These are phyloP conservation scores for Chenopodium quinoa DNA, from an alignment of 148 eudicot genomes.

Conservation along the genomic window DNA sequence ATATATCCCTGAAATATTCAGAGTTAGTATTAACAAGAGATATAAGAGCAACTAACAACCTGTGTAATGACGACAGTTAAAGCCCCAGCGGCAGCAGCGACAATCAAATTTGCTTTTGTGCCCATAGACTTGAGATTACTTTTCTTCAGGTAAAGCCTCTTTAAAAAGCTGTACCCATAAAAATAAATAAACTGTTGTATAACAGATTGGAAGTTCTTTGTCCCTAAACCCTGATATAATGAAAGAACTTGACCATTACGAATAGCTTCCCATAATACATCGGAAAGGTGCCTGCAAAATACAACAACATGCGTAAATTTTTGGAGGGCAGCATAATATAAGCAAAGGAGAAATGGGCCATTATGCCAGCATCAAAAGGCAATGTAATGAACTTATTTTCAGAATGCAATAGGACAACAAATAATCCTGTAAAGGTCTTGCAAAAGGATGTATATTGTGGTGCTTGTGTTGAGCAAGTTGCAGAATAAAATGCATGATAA, in stretches of 20 bases:
- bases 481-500: neutral
- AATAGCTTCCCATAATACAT: slow-evolving; percentile 86
- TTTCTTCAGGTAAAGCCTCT: slow-evolving; percentile 74
- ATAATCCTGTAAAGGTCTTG: neutral
- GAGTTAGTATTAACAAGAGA: neutral
- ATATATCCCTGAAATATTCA: neutral
- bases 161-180: slow-evolving; percentile 90
- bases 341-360: neutral
- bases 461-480: neutral
- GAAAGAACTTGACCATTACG: slow-evolving; percentile 67
- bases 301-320: slow-evolving; percentile 7
- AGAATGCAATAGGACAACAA: neutral
- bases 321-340: neutral
- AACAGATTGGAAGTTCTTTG: slow-evolving; percentile 89
- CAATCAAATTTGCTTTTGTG: slow-evolving; percentile 74
- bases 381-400: neutral
- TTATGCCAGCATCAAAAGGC: neutral
- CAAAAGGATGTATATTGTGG: neutral
- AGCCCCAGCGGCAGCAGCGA: slow-evolving; percentile 92
- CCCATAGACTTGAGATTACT: slow-evolving; percentile 72
- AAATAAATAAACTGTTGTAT: slow-evolving; percentile 78
- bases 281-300: slow-evolving; percentile 68
- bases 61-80: slow-evolving; percentile 79
- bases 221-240: slow-evolving; percentile 86
- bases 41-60: slow-evolving; percentile 37